These are phyloP conservation scores for Dryas alaskensis DNA, from an alignment of 306 rosid species.

Conservation along the genomic window DNA sequence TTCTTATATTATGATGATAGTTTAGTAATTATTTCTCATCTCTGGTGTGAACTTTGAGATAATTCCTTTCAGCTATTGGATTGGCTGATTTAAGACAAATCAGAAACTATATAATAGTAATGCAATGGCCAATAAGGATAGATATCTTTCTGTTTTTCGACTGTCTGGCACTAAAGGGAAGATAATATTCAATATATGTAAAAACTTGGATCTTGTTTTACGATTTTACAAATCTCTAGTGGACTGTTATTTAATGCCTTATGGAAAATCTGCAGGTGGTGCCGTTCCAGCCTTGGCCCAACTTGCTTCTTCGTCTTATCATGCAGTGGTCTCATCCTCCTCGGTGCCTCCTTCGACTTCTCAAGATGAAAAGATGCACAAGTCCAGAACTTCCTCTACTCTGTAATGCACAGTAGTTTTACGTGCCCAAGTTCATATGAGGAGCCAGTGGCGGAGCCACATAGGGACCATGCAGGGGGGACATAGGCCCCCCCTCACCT, in stretches of 20 bases:
- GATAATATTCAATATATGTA: background rate
- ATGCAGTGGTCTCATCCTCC: conserved; percentile 50
- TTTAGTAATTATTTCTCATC: background rate
- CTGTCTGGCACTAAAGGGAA: background rate
- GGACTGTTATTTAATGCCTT: background rate
- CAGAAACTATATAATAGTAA: background rate
- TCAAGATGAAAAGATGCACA: conserved; percentile 54
- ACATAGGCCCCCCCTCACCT: too few species aligned
- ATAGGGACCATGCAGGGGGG: too few species aligned
- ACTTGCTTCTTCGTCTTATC: conserved; percentile 80
- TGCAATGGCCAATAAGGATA: background rate
- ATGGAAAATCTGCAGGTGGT: conserved; percentile 55
- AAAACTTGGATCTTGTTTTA: background rate
- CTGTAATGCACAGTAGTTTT: conserved; percentile 25
- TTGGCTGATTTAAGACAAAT: background rate
- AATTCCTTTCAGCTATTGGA: background rate
- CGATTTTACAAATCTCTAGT: background rate
- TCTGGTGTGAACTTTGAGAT: background rate
- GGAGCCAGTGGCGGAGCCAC: too few species aligned
- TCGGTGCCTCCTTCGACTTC: conserved; percentile 44
- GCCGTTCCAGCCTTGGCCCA: conserved; percentile 79
- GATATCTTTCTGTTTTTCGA: background rate
- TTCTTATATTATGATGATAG: background rate
- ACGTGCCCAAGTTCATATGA: background rate
- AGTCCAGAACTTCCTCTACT: conserved; percentile 69